These are phyloP conservation scores for Exophiala lecanii-corni DNA, from an alignment of 2,329 filamentous ascomycete genomes.

Conservation along the genomic window DNA sequence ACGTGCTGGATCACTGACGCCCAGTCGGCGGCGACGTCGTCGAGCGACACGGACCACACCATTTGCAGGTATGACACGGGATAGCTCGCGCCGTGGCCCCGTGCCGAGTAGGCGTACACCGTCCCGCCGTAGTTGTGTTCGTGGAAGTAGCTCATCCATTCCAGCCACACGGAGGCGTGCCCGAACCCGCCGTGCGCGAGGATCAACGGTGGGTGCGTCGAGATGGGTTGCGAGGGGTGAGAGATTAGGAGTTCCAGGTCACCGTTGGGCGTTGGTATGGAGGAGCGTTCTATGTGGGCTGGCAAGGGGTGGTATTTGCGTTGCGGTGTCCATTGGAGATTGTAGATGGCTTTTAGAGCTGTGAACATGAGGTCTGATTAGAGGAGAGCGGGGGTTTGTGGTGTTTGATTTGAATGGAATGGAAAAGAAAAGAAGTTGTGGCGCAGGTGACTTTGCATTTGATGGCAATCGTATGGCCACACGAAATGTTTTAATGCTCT, in stretches of 20 bases:
- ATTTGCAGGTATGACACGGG: constrained; percentile 47
- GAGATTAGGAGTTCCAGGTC: constrained; percentile 45
- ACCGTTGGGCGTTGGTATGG: constrained; percentile 40
- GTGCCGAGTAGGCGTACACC: constrained; percentile 50
- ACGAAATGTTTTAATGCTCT: no score
- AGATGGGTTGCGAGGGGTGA: constrained; percentile 29
- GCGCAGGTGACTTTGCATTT: neutral
- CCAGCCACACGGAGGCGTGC: constrained; percentile 49
- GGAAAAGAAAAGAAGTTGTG: constrained; percentile 3
- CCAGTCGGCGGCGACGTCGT: constrained; percentile 43
- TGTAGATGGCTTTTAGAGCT: constrained; percentile 7
- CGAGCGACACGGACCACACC: constrained; percentile 44
- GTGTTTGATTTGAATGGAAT: constrained; percentile 5
- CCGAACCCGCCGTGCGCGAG: constrained; percentile 55
- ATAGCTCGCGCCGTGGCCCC: constrained; percentile 52
- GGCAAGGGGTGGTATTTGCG: constrained; percentile 31
- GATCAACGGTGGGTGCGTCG: constrained; percentile 39
- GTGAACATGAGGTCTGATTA: no score
- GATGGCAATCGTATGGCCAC: no score
- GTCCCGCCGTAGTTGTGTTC: constrained; percentile 36
- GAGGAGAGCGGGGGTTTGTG: no score
- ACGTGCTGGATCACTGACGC: constrained; percentile 41
- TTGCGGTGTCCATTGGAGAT: constrained; percentile 9
- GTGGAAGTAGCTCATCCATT: constrained; percentile 49
- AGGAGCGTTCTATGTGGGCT: constrained; percentile 40